Percentiles rank a stretch among this genome's conserved stretches.
Conservation (phyloP, 768 basidiomycete species). For the Gymnopilus junonius region DNA sequence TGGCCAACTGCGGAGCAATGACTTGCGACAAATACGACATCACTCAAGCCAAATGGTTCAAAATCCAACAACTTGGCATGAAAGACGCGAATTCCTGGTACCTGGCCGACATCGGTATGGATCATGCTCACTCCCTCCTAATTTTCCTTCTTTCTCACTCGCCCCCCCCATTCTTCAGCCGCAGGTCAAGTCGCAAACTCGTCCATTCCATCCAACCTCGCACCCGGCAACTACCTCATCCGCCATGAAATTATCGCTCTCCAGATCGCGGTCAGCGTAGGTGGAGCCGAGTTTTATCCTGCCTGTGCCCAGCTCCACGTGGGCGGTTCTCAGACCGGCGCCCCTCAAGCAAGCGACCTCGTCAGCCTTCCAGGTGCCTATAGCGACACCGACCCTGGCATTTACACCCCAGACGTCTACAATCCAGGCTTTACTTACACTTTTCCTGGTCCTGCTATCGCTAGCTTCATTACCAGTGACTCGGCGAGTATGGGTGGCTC, state of each 20-base stretch:
- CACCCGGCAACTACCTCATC: constrained; percentile 73
- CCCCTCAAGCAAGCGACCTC: constrained; percentile 49
- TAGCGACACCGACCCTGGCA: constrained; percentile 69
- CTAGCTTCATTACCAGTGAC: constrained; percentile 37
- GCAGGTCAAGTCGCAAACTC: constrained; percentile 43
- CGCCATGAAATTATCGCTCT: constrained; percentile 84
- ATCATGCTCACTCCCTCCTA: neutral
- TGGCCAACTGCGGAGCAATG: constrained; percentile 62
- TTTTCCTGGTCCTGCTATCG: constrained; percentile 59
- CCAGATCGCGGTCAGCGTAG: constrained; percentile 56
- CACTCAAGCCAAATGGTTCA: constrained; percentile 71
- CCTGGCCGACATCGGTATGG: constrained; percentile 57
- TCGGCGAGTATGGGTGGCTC: constrained; percentile 1
- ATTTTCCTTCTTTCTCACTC: neutral
- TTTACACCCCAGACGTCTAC: constrained; percentile 54
- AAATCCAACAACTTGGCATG: constrained; percentile 60
- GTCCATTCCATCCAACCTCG: constrained; percentile 54
- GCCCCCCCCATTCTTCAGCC: constrained; percentile 33
- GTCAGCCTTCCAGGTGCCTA: constrained; percentile 79
- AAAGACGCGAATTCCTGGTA: constrained; percentile 48
- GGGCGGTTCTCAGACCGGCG: constrained; percentile 55
- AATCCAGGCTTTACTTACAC: constrained; percentile 33
- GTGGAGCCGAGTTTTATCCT: constrained; percentile 84
- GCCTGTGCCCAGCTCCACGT: constrained; percentile 66
- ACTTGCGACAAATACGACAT: constrained; percentile 65